Percentiles rank a stretch among this genome's conserved stretches.
Evolutionary conservation across 306 rosid species (phyloP).

Genomic region (Gleditsia sinensis): DNA sequence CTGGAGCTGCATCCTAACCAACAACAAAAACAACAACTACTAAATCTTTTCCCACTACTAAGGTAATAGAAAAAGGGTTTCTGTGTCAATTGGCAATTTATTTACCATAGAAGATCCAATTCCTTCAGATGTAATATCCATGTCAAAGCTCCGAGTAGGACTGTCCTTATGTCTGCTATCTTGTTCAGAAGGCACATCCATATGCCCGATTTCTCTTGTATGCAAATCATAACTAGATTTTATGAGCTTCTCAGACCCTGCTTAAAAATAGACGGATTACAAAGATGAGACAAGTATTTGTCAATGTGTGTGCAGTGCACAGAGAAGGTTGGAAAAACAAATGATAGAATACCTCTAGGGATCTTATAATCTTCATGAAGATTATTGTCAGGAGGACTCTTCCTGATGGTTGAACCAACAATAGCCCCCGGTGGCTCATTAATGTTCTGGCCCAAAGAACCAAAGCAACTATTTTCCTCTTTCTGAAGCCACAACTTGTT

Average conservation of each 20-base stretch:
- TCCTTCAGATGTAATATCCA: slow-evolving; percentile 29
- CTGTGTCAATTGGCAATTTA: slow-evolving; percentile 16
- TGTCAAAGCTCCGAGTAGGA: slow-evolving; percentile 27
- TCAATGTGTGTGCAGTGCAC: slow-evolving; percentile 12
- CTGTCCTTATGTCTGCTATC: slow-evolving; percentile 20
- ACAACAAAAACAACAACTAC: no score
- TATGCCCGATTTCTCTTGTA: slow-evolving; percentile 24
- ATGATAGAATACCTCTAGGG: slow-evolving; percentile 48
- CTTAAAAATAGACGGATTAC: slow-evolving; percentile 23
- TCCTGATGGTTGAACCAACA: slow-evolving; percentile 29
- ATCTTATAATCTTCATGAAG: slow-evolving; percentile 33
- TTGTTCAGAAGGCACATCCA: slow-evolving; percentile 41
- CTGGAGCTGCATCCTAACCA: slow-evolving; percentile 45
- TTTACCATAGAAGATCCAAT: slow-evolving; percentile 48
- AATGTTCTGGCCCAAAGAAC: slow-evolving; percentile 32
- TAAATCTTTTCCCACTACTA: no score
- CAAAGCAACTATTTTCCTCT: slow-evolving; percentile 23
- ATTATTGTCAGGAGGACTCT: slow-evolving; percentile 25
- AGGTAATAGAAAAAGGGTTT: not conserved
- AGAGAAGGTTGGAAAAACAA: slow-evolving; percentile 23
- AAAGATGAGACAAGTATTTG: slow-evolving; percentile 13
- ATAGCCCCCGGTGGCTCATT: slow-evolving; percentile 34
- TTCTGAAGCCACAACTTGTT: slow-evolving; percentile 46
- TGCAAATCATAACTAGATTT: slow-evolving; percentile 5
- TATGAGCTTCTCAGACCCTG: slow-evolving; percentile 29